These are phyloP conservation scores for Eustoma russellianum DNA, from an alignment of 257 asterid species.

Conservation along the genomic window DNA sequence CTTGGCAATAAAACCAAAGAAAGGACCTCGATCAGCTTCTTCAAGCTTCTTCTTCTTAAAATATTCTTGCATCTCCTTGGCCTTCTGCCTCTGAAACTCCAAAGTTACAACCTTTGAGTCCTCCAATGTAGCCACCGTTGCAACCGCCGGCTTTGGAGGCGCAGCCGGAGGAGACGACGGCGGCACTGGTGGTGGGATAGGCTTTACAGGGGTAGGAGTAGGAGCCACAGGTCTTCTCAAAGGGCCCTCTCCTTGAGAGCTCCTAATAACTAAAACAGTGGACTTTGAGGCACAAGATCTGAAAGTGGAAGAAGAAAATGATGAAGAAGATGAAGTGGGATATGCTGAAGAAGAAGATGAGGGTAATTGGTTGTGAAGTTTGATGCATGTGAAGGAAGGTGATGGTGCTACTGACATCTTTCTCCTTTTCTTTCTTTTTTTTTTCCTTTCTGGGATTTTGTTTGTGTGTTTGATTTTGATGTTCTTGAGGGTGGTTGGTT, in stretches of 20 bases:
- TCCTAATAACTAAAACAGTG: constrained; percentile 30
- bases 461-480: too few species aligned
- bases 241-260: constrained; percentile 81
- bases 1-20: constrained; percentile 83
- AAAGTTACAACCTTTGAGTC: constrained; percentile 47
- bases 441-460: background rate
- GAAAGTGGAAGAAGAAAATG: constrained; percentile 36
- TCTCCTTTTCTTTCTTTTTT: too few species aligned
- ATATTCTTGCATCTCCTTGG: constrained; percentile 86
- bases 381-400: constrained; percentile 29
- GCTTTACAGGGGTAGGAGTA: constrained; percentile 63
- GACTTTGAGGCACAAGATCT: constrained; percentile 30
- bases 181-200: constrained; percentile 56
- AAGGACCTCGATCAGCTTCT: constrained; percentile 79
- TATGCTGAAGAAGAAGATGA: constrained; percentile 35
- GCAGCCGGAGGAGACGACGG: constrained; percentile 25
- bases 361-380: constrained; percentile 14
- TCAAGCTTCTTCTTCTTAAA: constrained; percentile 90
- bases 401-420: constrained; percentile 48
- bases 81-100: constrained; percentile 96
- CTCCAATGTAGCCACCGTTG: constrained; percentile 33
- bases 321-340: constrained; percentile 25
- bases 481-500: background rate
- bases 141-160: constrained; percentile 20
- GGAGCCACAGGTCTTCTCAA: constrained; percentile 77